These are phyloP conservation scores for Trichosporon inkin DNA, from an alignment of 1,284 basidiomycete genomes.

Conservation along the genomic window DNA sequence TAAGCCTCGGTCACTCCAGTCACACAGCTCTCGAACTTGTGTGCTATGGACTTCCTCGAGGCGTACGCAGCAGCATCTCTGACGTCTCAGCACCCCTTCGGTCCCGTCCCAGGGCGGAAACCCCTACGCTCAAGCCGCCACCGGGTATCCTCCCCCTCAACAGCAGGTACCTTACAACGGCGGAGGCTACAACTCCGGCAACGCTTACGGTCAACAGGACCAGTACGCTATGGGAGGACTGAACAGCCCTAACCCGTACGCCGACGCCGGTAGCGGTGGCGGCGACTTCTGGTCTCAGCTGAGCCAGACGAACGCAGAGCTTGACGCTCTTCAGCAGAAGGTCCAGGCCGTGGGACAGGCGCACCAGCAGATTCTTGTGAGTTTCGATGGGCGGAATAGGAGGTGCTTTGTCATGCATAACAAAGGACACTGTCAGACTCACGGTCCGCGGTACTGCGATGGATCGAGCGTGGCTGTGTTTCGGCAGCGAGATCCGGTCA, in stretches of 20 bases:
- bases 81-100: slow-evolving; percentile 11
- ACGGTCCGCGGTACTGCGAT: no score
- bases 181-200: slow-evolving; percentile 20
- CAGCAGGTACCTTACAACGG: slow-evolving; percentile 22
- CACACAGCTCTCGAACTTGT: neutral
- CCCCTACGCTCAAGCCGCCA: slow-evolving; percentile 39
- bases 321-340: slow-evolving; percentile 45
- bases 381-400: slow-evolving; percentile 11
- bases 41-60: neutral
- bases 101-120: slow-evolving; percentile 26
- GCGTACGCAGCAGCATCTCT: neutral
- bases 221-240: slow-evolving; percentile 36
- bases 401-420: neutral
- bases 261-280: slow-evolving; percentile 18
- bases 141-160: slow-evolving; percentile 14
- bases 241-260: slow-evolving; percentile 13
- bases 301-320: slow-evolving; percentile 31
- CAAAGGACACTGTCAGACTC: no score
- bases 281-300: slow-evolving; percentile 48
- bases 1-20: neutral
- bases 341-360: slow-evolving; percentile 46
- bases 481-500: no score
- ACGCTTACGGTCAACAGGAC: slow-evolving; percentile 45
- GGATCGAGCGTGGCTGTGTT: no score
- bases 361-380: slow-evolving; percentile 41